Conservation (phyloP, 164 flowering plant genomes). For the Piper betle region DNA sequence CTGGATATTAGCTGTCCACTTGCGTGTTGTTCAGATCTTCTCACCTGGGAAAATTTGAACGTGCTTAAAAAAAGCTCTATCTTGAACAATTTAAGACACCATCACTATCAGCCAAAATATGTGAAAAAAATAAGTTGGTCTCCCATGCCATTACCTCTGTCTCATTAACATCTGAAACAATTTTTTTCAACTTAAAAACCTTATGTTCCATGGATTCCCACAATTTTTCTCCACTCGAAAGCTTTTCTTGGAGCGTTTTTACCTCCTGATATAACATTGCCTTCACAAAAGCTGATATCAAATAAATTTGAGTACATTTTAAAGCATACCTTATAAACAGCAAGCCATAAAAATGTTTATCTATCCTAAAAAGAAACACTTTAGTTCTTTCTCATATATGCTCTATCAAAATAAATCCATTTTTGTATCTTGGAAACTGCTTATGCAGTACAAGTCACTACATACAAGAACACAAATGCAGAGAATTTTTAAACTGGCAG, state of each 20-base stretch:
- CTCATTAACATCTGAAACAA: conserved; percentile 32
- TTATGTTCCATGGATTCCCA: conserved; percentile 53
- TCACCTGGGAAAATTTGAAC: conserved; percentile 5
- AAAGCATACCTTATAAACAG: background rate
- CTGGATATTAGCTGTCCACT: conserved; percentile 22
- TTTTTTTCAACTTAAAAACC: conserved; percentile 34
- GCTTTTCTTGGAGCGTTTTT: conserved; percentile 23
- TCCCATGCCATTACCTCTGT: conserved; percentile 32
- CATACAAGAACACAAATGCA: too few relatives aligned
- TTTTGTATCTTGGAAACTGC: too few relatives aligned
- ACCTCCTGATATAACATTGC: conserved; percentile 36
- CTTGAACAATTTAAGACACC: background rate
- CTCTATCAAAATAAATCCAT: too few relatives aligned
- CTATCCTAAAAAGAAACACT: too few relatives aligned
- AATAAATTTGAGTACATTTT: background rate
- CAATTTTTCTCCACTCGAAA: conserved; percentile 45
- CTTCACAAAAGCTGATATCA: conserved; percentile 18
- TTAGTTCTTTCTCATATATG: too few relatives aligned
- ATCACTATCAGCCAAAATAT: background rate
- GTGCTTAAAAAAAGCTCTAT: conserved; percentile 3
- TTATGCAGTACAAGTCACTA: too few relatives aligned
- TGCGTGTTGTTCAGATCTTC: conserved; percentile 25
- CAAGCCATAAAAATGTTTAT: too few relatives aligned
- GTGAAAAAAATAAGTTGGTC: background rate
- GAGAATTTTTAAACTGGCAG: too few relatives aligned